Base-by-base conservation (phyloP, 108 stramenopile genomes). In the Phaeodactylum tricornutum region DNA sequence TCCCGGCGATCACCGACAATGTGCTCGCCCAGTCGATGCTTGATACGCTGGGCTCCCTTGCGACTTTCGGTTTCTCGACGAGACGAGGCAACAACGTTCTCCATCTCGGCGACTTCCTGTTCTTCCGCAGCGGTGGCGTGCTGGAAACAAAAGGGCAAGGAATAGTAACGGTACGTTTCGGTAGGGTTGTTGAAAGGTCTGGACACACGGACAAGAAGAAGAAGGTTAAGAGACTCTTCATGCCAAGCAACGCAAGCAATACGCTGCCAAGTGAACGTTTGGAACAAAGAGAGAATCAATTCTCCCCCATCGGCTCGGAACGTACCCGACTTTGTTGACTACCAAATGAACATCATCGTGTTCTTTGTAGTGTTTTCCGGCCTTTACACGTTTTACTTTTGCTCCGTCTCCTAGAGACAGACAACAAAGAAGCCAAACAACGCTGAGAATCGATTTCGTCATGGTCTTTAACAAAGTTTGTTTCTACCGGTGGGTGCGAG, bases 171-270 rank as follows among this genome's bases (percentile, higher is more conserved):
- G 71, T 97, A 99, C 25, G 95, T 99, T 57, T 97, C 98, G 19
- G 92, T 87, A 14, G 96, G 98, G 72, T 99, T 99, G 67, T 94
- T 96, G 77, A 94, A 98, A 15, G 97, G 97, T 19, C 95, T 94
- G 47, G 52, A 12, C 15, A 28, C 26, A 16, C 3, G n/a, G n/a
- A n/a, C n/a, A n/a, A n/a, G n/a, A n/a, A n/a, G n/a, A n/a, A n/a
- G n/a, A n/a, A n/a, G n/a, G n/a, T n/a, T n/a, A n/a, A 7, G 35
- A 22, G 14, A 39, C 12, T 51, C 32, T 12, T 42, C 29, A 12
- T 17, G 47, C 29, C 29, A 24, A 24, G 43, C 43, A 17, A 43
- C 17, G 20, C 16, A 24, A 43, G 14, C 43, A 14, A 43, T 12
- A 34, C 33, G 33, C 11, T 34, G 16, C 41, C n/a, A n/a, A n/a